Base-by-base conservation (phyloP, 2,329 filamentous ascomycete genomes). In the Fusarium anguioides region DNA sequence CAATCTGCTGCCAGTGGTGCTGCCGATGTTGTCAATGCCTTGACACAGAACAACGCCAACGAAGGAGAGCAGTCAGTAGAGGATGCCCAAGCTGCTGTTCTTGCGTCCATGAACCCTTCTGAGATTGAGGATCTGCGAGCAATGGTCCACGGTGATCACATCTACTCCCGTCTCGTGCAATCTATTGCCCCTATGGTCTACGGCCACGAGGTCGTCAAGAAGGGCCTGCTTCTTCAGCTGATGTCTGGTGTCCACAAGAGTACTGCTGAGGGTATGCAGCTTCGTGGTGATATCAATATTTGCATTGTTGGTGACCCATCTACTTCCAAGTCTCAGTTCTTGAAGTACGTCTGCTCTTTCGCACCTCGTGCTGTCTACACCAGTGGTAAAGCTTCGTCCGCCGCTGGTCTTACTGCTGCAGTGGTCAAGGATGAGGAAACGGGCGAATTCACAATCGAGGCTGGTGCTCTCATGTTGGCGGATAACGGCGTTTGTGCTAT, bases 381-480 rank as follows among this genome's bases (percentile, higher is more conserved):
- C 23, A 97, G 94, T 58, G 96, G 96, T 59, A 99, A 99, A 78
- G 96, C 96, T 4, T 98, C 95, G 5, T 98, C 95, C 1, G 96
- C 96, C 11, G 96, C 96, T 52, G 96, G 96, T 93, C 87, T 99
- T 60, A 99, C 96, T 6, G 96, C 96, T 6, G 95, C 96, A 1
- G 96, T 99, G 1, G 90, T 98, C 64, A 99, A 98, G 78, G 96
- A 99, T 74, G 94, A 98, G 76, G 96, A 99, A 81, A 99, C 96
- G 20, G 96, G 96, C 68, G 96, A 99, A 76, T 97, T 97, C 77
- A 99, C 96, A 15, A 99, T 99, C 72, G 96, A 99, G 81, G 96
- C 96, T 8, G 96, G 96, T 81, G 96, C 96, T 14, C 88, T 99
- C 58, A 98, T 99, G 96, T 84, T 99, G 63, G 96, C 96, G 21